Evolutionary conservation across 495 filamentous ascomycete genomes (phyloP), one percentile per base, ranked within the genome.

Genomic region (Xylaria palmicola): DNA sequence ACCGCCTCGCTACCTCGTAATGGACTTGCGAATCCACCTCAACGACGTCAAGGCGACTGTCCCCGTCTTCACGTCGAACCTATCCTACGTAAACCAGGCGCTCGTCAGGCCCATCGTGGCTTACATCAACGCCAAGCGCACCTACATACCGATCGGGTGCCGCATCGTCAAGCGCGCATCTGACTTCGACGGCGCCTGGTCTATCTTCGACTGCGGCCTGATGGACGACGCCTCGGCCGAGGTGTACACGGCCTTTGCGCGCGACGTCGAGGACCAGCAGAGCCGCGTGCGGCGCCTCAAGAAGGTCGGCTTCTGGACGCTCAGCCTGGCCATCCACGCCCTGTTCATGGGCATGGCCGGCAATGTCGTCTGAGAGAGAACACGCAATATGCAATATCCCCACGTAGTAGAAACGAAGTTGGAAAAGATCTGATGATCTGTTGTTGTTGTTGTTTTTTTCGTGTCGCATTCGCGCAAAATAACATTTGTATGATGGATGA

Each of bases 121-220:
- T 1, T 98, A 97, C 69, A 97, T 98, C 75, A 98, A 98, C 73
- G 90, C 90, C 30, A 86, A 89, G 70, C 87, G 86, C 67, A 93
- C 92, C 0, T 97, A 96, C 70, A 98, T 98, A 48, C 95, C 94
- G 9, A 88, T 98, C 68, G 89, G 88, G 60, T 98, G 94, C 76
- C 90, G 93, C 53, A 89, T 98, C 55, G 89, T 96, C 62, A 98
- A 98, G 76, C 84, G 83, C 2, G 81, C 84, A 9, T 79, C 82
- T 56, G 94, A 98, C 72, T 98, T 98, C 67, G 92, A 98, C 72
- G 94, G 94, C 17, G 89, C 88, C 63, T 98, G 94, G 94, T 96
- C 91, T 15, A 85, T 96, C 45, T 97, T 87, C 74, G 94, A 98
- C 69, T 93, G 90, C 69, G 91, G 92, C 7, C 78, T 98, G 45